Evolutionary conservation across 257 asterid species (phyloP).

Genomic region (Solanum stenotomum): DNA sequence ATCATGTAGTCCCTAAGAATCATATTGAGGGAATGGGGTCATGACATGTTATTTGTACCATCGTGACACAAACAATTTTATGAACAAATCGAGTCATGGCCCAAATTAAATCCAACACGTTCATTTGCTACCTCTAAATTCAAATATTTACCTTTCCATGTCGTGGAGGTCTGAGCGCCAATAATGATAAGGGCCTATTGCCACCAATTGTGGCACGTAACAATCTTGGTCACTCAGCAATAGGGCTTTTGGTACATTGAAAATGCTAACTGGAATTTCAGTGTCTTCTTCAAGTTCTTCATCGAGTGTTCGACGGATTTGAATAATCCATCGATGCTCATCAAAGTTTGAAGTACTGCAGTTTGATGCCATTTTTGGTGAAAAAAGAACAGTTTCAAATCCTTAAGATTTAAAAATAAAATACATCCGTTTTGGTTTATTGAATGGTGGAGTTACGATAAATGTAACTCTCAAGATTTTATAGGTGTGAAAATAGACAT

Average conservation of each 20-base stretch:
- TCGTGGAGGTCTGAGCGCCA: slow-evolving; percentile 32
- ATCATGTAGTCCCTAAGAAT: too few relatives aligned
- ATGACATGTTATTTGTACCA: background rate
- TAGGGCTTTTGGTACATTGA: slow-evolving; percentile 37
- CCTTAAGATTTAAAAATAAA: background rate
- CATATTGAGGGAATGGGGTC: background rate
- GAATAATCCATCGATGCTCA: slow-evolving; percentile 40
- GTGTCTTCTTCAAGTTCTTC: slow-evolving; percentile 41
- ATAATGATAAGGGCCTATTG: slow-evolving; percentile 61
- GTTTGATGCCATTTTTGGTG: background rate
- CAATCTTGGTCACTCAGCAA: slow-evolving; percentile 16
- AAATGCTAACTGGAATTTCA: slow-evolving; percentile 41
- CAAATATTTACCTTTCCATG: slow-evolving; percentile 26
- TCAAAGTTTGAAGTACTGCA: slow-evolving; percentile 19
- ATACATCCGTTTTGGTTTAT: background rate
- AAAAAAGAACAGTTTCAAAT: background rate
- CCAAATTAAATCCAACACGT: background rate
- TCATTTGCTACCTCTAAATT: background rate
- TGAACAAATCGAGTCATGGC: background rate
- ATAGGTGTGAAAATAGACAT: background rate
- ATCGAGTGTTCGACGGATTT: slow-evolving; percentile 37
- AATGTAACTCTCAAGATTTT: background rate
- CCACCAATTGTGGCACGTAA: slow-evolving; percentile 43
- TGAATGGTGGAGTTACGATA: background rate
- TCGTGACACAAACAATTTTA: background rate